Percentiles rank a stretch among this genome's conserved stretches.
Conservation (phyloP, 2,329 filamentous ascomycete species). For the Stromatinia cepivora region DNA sequence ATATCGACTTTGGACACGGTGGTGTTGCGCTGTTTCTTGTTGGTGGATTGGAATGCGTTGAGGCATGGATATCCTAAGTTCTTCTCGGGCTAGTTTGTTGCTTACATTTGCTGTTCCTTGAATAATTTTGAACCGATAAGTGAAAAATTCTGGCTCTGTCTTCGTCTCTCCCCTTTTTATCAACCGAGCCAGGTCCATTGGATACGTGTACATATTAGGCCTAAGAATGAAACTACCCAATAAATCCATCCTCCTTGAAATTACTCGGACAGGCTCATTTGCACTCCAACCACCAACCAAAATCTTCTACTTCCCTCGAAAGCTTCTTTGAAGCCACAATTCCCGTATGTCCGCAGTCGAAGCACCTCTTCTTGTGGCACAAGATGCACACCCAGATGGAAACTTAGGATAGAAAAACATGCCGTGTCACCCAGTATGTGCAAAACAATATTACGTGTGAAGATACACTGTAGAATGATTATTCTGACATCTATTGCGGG, state of each 20-base stretch:
- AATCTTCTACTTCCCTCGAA: constrained; percentile 51
- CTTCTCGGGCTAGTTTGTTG: constrained; percentile 1
- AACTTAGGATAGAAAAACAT: constrained; percentile 46
- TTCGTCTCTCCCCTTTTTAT: background rate
- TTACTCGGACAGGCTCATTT: constrained; percentile 46
- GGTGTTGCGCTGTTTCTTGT: background rate
- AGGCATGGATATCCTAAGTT: background rate
- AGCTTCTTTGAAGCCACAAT: constrained; percentile 41
- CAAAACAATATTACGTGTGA: constrained; percentile 45
- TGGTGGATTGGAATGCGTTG: background rate
- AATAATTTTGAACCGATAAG: background rate
- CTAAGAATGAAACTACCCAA: constrained; percentile 43
- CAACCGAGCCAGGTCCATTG: background rate
- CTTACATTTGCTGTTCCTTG: constrained; percentile 16
- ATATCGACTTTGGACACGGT: background rate
- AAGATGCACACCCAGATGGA: constrained; percentile 45
- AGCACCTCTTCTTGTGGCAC: constrained; percentile 44
- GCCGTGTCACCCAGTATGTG: constrained; percentile 43
- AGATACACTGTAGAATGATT: constrained; percentile 49
- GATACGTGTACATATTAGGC: constrained; percentile 5
- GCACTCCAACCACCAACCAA: constrained; percentile 46
- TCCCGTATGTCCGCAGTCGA: constrained; percentile 31
- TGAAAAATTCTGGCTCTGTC: background rate
- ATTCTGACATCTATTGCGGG: constrained; percentile 44
- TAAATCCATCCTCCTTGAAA: constrained; percentile 48